Conservation (phyloP, 139 green algal species). For the Chlamydomonas incerta region DNA sequence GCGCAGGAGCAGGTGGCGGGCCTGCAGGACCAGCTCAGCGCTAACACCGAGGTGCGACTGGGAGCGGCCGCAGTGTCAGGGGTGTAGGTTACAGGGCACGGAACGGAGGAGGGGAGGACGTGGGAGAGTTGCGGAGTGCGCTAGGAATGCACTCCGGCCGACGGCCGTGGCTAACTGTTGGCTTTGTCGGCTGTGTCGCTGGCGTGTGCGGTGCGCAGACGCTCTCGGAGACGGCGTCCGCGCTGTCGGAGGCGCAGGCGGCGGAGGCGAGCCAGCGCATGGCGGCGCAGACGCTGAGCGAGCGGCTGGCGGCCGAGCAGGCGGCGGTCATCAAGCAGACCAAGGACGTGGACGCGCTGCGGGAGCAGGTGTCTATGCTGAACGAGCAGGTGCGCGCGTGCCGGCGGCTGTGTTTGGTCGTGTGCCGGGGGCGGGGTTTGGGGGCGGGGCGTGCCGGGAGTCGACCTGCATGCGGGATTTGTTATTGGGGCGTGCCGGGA, state of each 20-base stretch:
- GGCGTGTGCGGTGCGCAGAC: neutral
- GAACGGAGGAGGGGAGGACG: too few species aligned
- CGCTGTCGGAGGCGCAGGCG: neutral
- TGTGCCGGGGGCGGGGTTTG: too few species aligned
- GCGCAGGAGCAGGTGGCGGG: neutral
- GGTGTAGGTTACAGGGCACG: too few species aligned
- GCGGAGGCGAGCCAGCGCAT: slow-evolving; percentile 35
- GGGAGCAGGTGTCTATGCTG: slow-evolving; percentile 28
- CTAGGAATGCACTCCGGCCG: too few species aligned
- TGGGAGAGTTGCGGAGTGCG: too few species aligned
- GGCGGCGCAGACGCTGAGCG: slow-evolving; percentile 33
- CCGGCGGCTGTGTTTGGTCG: too few species aligned
- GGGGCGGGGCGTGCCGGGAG: too few species aligned
- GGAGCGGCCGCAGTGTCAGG: too few species aligned
- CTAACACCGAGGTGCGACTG: slow-evolving; percentile 25
- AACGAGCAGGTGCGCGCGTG: slow-evolving; percentile 34
- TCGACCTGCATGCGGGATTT: too few species aligned
- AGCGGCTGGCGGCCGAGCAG: slow-evolving; percentile 36
- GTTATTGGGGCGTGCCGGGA: too few species aligned
- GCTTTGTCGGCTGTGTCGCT: too few species aligned
- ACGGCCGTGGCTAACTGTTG: too few species aligned
- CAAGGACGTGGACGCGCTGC: slow-evolving; percentile 8
- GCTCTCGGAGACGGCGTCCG: slow-evolving; percentile 5
- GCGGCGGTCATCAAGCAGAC: slow-evolving; percentile 25
- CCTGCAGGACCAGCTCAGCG: slow-evolving; percentile 9